Conservation (phyloP, 164 flowering plant species). For the Vitis riparia region DNA sequence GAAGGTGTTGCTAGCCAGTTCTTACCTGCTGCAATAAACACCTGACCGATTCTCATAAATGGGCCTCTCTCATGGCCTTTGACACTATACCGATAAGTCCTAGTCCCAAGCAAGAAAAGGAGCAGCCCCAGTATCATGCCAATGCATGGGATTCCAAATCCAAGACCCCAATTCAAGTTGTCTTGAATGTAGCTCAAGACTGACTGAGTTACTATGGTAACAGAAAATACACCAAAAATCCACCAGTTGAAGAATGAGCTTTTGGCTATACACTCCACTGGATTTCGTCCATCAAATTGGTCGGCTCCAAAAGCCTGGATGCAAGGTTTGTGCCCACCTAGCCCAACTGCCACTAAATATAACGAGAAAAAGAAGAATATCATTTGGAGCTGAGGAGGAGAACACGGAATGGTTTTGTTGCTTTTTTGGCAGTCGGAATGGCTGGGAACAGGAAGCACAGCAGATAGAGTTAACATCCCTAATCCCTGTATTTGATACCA, state of each 20-base stretch:
- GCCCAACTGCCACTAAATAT: constrained; percentile 61
- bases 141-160: constrained; percentile 34
- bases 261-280: constrained; percentile 41
- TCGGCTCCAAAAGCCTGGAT: constrained; percentile 73
- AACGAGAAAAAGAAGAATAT: constrained; percentile 49
- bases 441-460: constrained; percentile 23
- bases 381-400: constrained; percentile 32
- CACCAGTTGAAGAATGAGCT: constrained; percentile 75
- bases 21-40: constrained; percentile 41
- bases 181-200: constrained; percentile 52
- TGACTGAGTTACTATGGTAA: constrained; percentile 24
- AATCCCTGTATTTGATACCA: constrained; percentile 37
- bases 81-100: constrained; percentile 3
- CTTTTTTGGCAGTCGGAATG: constrained; percentile 22
- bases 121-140: not conserved
- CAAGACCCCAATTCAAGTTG: constrained; percentile 56
- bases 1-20: constrained; percentile 26
- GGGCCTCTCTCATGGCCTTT: constrained; percentile 19
- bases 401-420: constrained; percentile 12
- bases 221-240: constrained; percentile 44
- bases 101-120: constrained; percentile 7
- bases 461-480: constrained; percentile 47
- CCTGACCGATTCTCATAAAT: constrained; percentile 47
- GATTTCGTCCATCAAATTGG: constrained; percentile 49
- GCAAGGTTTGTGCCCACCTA: constrained; percentile 63